A percentile compares a stretch with the other conserved stretches of the same genome.
phyloP scores from a whole-genome alignment of 2,329 filamentous ascomycete genomes.

The Myriosclerotinia scirpicola region DNA sequence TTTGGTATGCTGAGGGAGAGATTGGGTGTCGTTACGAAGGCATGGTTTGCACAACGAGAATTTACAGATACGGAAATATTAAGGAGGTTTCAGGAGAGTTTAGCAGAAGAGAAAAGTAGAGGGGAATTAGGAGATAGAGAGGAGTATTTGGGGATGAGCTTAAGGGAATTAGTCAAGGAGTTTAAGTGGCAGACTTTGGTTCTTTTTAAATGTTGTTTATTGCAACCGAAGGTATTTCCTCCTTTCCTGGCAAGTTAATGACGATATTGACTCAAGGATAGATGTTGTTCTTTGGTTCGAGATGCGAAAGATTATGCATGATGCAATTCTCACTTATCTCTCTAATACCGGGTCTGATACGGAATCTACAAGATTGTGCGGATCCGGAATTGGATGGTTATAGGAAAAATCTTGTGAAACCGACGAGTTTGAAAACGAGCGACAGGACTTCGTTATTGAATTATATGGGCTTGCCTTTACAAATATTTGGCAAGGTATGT shows the following conservation, averaged over 20 bases:
- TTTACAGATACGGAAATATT: constrained; percentile 92
- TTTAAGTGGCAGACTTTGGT: constrained; percentile 95
- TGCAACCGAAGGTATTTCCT: constrained; percentile 81
- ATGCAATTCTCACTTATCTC: constrained; percentile 97
- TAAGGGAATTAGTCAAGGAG: constrained; percentile 88
- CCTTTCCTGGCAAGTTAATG: background rate
- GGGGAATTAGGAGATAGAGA: constrained; percentile 72
- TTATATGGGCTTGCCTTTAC: constrained; percentile 92
- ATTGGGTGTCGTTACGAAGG: constrained; percentile 83
- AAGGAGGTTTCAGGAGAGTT: constrained; percentile 84
- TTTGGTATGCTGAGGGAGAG: constrained; percentile 91
- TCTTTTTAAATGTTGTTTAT: constrained; percentile 85
- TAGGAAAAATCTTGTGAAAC: constrained; percentile 70
- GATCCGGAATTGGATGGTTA: constrained; percentile 89
- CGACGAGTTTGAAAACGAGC: constrained; percentile 86
- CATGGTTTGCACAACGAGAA: constrained; percentile 94
- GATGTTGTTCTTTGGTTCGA: constrained; percentile 99
- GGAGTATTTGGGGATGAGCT: constrained; percentile 82
- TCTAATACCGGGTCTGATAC: constrained; percentile 87
- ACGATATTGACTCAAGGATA: constrained; percentile 42
- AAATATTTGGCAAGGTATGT: constrained; percentile 84
- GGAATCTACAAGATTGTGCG: constrained; percentile 90
- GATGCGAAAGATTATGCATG: constrained; percentile 95
- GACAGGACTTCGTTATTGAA: constrained; percentile 85
- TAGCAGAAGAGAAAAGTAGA: constrained; percentile 65